Evolutionary conservation across 2,329 filamentous ascomycete genomes (phyloP), one percentile per base, ranked within the genome.

Genomic region (Hymenoscyphus fructigenus): DNA sequence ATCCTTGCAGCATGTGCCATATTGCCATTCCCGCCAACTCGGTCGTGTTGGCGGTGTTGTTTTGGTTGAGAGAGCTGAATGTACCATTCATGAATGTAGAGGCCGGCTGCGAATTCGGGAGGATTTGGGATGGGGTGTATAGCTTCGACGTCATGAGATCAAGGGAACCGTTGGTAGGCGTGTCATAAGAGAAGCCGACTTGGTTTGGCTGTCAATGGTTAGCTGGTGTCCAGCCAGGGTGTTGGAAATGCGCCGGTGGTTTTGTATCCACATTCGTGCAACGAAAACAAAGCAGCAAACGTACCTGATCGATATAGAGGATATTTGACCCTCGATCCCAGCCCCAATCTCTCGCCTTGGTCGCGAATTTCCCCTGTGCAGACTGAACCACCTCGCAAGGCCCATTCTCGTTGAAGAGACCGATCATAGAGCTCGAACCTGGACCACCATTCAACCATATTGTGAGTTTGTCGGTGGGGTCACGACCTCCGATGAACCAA

Each of bases 381-480:
- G 78, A 74, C 72, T 85, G 77, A 50, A 85, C 73, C 36, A 85
- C 75, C 69, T 83, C 77, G 69, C 80, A 86, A 29, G 81, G 82
- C 3, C 88, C 88, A 63, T 83, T 80, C 70, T 87, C 87, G 6
- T 79, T 79, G 70, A 90, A 90, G 69, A 90, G 79, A 29, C 87
- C 87, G 63, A 86, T 81, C 80, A 90, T 82, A 61, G 86, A 88
- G 72, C 85, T 88, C 57, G 82, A 82, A 4, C 88, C 88, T 1
- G 88, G 88, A 1, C 88, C 88, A 60, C 88, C 88, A 74, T 89
- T 89, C 68, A 91, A 79, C 85, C 85, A 90, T 72, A 90, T 83
- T 2, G 86, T 84, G 58, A 88, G 73, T 36, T 80, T 80, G 76
- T 68, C 78, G 74, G 67, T 85, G 73, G 82, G 79, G 50, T 79